Evolutionary conservation across 371 early-diverging fungal species (phyloP), one percentile per base, ranked within the genome.

Genomic region (Sporodiniella umbellata): DNA sequence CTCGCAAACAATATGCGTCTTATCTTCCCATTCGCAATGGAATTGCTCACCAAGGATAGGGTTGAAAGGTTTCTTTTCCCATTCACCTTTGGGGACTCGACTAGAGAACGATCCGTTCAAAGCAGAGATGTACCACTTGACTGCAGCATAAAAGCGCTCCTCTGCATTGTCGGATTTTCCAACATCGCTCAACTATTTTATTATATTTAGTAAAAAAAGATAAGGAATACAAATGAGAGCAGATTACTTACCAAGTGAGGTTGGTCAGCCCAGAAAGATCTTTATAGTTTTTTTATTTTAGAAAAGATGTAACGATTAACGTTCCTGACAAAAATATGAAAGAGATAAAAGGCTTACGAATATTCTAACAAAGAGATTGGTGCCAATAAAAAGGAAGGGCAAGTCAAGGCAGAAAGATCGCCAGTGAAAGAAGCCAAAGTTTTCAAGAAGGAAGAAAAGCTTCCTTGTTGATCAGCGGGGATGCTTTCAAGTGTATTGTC

Each of bases 1-100:
- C 59, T 88, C 90, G 42, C 86, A 85, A 6, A 78, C 64, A 53
- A 90, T 77, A 56, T 64, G 61, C 7, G 85, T 84, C 26, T 78
- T 77, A 47, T 85, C 81, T n/a, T 79, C 71, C 89, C 88, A 89
- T 19, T 72, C 54, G 22, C 85, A 84, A 42, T 79, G 60, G 62
- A 87, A 90, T 60, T 87, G 87, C 53, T 91, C 92, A 45, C 92
- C 92, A 1, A 91, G 73, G 33, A 91, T 87, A n/a, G 92, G 92
- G 55, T 91, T 91, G 56, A 83, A 91, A 3, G 92, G 92, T 57
- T 91, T 91, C 79, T 90, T 91, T 56, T 90, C 92, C 70, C 81
- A 85, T 60, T 80, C 83, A 35, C 79, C 73, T 59, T 84, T 80
- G 18, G 89, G 87, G 4, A 80, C 79, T 47, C 88, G 80, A 61